Base-by-base conservation (phyloP, 257 asterid genomes). In the Rauvolfia tetraphylla region DNA sequence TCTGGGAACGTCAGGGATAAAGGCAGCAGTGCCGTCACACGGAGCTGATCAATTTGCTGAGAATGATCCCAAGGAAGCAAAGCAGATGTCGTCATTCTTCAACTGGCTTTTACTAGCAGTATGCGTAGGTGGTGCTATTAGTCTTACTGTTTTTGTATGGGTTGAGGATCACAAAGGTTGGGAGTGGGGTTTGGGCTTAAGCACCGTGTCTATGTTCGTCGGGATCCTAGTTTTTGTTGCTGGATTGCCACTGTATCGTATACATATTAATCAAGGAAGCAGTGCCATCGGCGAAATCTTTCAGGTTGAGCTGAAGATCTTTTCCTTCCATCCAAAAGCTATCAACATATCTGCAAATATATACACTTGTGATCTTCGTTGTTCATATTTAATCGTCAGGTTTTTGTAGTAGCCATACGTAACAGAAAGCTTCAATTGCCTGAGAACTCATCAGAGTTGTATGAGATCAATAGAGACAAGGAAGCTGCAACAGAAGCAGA, bases 11-110 rank as follows among this genome's bases (percentile, higher is more conserved):
- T 92, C 91, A 2, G 96, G 96, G 0, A 59, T 90, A 14, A 90
- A 90, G 69, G 81, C 97, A 1, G 89, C 97, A 0, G 25, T 92
- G 62, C 97, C 97, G 3, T 85, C 97, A 0, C 97, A 90, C 56
- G 94, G 94, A 0, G 97, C 92, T 0, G 97, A 92, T 66, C 97
- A 90, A 82, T 92, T 90, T 17, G 95, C 90, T 15, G 94, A 90
- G 5, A 84, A 81, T 71, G 93, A 92, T 68, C 86, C 87, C 0
- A 81, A 82, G 53, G 97, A 92, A 82, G 85, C 86, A 5, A 27
- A 44, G 36, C 86, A 86, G 25, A 83, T 87, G 75, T 86, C 96
- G 0, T 87, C 93, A 46, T 92, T 87, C 83, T 92, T 92, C 65
- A 92, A 92, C 66, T 90, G 90, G 89, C 78, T 92, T 8, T 84